These are phyloP conservation scores for Durusdinium trenchii DNA, from an alignment of 73 alveolate genomes.

Conservation along the genomic window DNA sequence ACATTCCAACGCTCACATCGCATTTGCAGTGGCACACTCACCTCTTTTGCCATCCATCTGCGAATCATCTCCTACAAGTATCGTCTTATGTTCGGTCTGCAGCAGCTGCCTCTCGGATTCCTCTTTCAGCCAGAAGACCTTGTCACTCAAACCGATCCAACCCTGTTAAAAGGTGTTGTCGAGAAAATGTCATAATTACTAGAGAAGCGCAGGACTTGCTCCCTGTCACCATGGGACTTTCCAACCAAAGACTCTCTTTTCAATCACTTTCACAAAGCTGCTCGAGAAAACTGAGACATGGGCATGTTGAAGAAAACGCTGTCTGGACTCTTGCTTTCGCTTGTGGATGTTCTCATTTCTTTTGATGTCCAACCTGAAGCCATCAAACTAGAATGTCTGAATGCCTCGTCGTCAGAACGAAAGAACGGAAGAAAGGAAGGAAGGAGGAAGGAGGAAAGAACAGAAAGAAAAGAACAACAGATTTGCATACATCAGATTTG, in stretches of 20 bases:
- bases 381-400: no score
- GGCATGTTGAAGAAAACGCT: slow-evolving; percentile 79
- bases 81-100: not conserved
- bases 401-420: no score
- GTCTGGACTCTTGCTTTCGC: slow-evolving; percentile 91
- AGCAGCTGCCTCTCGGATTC: slow-evolving; percentile 59
- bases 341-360: slow-evolving; percentile 87
- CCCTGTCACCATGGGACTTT: no score
- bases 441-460: no score
- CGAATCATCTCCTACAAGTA: not conserved
- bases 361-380: slow-evolving; percentile 70
- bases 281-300: no score
- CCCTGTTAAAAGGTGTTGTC: not conserved
- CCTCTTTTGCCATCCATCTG: not conserved
- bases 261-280: no score
- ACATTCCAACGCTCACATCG: not conserved
- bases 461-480: no score
- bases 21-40: not conserved
- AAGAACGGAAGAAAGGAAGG: no score
- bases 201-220: not conserved
- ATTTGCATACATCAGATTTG: no score
- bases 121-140: slow-evolving; percentile 92
- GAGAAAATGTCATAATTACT: not conserved
- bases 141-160: no score
- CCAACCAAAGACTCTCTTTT: no score